These are phyloP conservation scores for Cinchona pubescens DNA, from an alignment of 257 asterid species.

Conservation along the genomic window DNA sequence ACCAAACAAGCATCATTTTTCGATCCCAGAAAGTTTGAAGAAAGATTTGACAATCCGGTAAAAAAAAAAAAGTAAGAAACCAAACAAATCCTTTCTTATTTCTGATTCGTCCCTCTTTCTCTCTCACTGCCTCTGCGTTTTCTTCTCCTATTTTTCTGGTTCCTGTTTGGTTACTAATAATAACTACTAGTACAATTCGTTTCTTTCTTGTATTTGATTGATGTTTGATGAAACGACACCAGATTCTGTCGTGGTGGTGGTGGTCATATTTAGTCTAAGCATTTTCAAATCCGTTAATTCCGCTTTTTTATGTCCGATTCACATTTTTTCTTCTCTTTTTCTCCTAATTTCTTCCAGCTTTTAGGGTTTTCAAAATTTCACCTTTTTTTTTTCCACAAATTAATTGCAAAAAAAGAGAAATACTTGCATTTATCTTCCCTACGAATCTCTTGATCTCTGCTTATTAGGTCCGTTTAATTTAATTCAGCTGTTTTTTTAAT, in stretches of 20 bases:
- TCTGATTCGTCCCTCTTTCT: background rate
- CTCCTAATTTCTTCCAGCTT: background rate
- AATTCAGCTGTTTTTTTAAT: background rate
- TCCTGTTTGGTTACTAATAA: background rate
- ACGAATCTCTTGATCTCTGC: slow-evolving; percentile 10
- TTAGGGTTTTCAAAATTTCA: slow-evolving; percentile 20
- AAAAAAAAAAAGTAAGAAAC: background rate
- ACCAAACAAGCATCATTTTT: too few species aligned
- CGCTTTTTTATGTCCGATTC: slow-evolving; percentile 18
- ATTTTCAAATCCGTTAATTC: slow-evolving; percentile 17
- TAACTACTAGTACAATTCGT: background rate
- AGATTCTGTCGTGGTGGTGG: background rate
- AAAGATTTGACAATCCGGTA: background rate
- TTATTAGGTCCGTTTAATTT: slow-evolving; percentile 3
- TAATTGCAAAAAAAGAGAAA: background rate
- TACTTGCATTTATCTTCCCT: background rate
- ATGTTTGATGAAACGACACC: too few species aligned
- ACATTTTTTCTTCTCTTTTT: background rate
- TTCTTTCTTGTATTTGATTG: too few species aligned
- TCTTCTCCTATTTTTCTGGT: background rate
- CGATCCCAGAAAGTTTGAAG: background rate
- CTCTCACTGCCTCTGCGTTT: background rate
- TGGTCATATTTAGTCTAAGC: slow-evolving; percentile 12
- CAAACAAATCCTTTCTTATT: background rate
- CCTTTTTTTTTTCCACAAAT: background rate